Evolutionary conservation across 2,329 filamentous ascomycete species (phyloP), one percentile per base, ranked within the genome.

Genomic region (Alternaria consortialis): DNA sequence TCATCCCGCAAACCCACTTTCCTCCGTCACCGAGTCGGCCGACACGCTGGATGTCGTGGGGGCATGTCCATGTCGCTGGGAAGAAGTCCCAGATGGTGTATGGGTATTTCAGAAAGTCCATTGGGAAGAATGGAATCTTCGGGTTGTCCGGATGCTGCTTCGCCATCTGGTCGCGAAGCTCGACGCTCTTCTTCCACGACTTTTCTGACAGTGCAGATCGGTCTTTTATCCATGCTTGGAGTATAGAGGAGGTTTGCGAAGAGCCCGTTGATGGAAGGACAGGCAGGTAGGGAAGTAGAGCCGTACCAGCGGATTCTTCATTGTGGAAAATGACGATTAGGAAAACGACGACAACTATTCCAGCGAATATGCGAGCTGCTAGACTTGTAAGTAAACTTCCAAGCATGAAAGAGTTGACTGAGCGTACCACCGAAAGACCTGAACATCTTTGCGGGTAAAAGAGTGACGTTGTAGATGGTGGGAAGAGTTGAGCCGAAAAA

Each of bases 1-100:
- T 75, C 73, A 76, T 75, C 12, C 74, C 74, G 52, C 74, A 76
- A 17, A 76, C 73, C 74, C 74, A 76, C 64, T 76, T 76, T 13
- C 74, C 74, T 31, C 74, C 74, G 48, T 76, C 74, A 5, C 74
- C 74, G 7, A 76, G 65, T 8, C 73, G 63, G 3, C 74, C 74
- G 0, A 76, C 69, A 34, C 74, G 70, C 56, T 76, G 74, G 34
- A 76, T 64, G 57, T 76, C 74, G 39, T 75, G 74, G 11, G 74
- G 74, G 39, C 74, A 76, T 40, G 72, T 75, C 70, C 71, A 76
- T 4, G 72, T 73, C 7, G 74, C 64, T 1, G 74, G 73, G 43
- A 75, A 76, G 62, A 74, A 76, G 56, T 76, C 74, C 74, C 74
- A 76, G 39, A 76, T 64, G 0, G 73, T 76, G 64, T 65, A 76